A percentile compares a stretch with the other conserved stretches of the same genome.
Evolutionary conservation across 306 rosid genomes (phyloP).

Genomic region (Myrica gale): DNA sequence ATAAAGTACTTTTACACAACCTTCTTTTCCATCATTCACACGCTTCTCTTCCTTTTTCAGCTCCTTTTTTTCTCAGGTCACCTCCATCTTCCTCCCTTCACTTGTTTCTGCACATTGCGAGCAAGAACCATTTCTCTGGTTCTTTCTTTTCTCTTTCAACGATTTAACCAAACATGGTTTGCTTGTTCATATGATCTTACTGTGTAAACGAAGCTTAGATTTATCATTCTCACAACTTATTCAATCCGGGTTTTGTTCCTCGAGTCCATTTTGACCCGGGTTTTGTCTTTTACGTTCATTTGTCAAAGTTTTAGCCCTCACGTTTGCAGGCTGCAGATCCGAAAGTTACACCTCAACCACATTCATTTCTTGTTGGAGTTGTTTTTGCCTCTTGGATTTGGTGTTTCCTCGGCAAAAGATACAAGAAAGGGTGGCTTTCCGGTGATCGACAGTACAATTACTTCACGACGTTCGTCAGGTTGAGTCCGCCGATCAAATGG

Average conservation of each 20-base stretch:
- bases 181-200: no score
- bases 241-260: conserved; percentile 25
- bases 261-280: neutral
- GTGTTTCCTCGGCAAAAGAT: neutral
- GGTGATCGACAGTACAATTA: neutral
- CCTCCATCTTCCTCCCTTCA: neutral
- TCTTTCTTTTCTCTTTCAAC: neutral
- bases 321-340: neutral
- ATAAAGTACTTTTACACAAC: conserved; percentile 22
- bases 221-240: neutral
- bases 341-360: neutral
- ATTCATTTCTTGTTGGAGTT: neutral
- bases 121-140: neutral
- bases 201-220: neutral
- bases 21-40: conserved; percentile 16
- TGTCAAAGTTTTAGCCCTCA: neutral
- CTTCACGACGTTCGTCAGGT: neutral
- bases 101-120: neutral
- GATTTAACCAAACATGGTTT: no score
- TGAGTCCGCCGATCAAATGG: conserved; percentile 48
- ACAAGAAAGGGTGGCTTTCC: conserved; percentile 3
- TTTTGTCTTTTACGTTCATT: neutral
- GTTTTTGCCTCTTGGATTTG: neutral
- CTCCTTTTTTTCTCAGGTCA: neutral
- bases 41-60: neutral